These are phyloP conservation scores for Leptographium flavum DNA, from an alignment of 2,329 filamentous ascomycete genomes.

Conservation along the genomic window DNA sequence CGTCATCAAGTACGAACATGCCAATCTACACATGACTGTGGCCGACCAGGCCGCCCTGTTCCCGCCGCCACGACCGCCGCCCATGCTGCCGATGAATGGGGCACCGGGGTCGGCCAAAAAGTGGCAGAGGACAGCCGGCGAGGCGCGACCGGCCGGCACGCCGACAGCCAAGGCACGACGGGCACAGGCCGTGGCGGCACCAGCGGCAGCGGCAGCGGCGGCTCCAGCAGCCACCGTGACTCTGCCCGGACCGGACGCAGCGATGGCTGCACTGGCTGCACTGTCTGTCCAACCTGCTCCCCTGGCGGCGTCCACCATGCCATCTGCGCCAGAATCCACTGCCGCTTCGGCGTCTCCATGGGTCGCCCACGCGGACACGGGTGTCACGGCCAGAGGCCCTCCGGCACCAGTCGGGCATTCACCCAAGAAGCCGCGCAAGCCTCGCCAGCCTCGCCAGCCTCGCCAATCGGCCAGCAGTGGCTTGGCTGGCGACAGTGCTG, in stretches of 20 bases:
- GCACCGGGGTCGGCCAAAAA: slow-evolving; percentile 1
- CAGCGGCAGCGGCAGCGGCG: background rate
- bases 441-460: too few relatives aligned
- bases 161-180: slow-evolving; percentile 1
- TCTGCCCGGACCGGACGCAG: too few relatives aligned
- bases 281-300: too few relatives aligned
- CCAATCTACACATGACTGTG: slow-evolving; percentile 41
- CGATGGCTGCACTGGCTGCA: background rate
- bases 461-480: too few relatives aligned
- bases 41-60: slow-evolving; percentile 32
- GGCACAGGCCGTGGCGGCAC: background rate
- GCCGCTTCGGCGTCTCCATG: too few relatives aligned
- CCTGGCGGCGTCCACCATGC: too few relatives aligned
- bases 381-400: too few relatives aligned
- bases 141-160: background rate
- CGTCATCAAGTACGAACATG: slow-evolving; percentile 40
- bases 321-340: too few relatives aligned
- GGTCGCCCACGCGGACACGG: too few relatives aligned
- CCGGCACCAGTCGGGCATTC: too few relatives aligned
- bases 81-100: background rate
- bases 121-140: slow-evolving; percentile 1
- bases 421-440: too few relatives aligned
- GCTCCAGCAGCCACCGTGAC: background rate
- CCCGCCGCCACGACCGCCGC: slow-evolving; percentile 22
- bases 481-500: too few relatives aligned